Base-by-base conservation (phyloP, 2,329 filamentous ascomycete genomes). In the Colletotrichum orbiculare region DNA sequence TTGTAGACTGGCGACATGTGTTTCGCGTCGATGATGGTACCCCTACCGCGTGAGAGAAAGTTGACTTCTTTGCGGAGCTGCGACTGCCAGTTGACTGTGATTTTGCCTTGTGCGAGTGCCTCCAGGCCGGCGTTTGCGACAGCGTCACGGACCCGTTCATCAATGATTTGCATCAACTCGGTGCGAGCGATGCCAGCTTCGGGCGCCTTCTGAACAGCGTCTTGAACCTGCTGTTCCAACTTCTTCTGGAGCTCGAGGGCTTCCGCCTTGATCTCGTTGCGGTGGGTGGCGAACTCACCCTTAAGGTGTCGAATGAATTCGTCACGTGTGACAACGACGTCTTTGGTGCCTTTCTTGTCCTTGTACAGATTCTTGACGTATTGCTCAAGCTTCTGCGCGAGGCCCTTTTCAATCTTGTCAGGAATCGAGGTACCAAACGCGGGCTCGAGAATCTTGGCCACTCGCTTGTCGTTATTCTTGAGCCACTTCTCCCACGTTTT, bases 31-130 rank as follows among this genome's bases (percentile, higher is more conserved):
- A 96, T 78, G 2, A 82, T 71, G 1, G 92, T 92, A 6, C 92
- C 93, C 15, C 88, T 78, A 5, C 87, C 87, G 1, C 78, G 72
- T 3, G 85, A 84, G 70, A 97, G 91, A 78, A 89, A 94, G 79
- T 97, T 97, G 76, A 94, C 80, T 60, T 85, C 84, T 57, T 83
- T 79, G 60, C 77, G 77, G 33, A 89, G 77, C 33, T 82, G 74
- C 1, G 73, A 70, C 47, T 80, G 77, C 73, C 79, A 81, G 68
- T 82, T 74, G 41, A 75, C 73, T 37, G 79, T 77, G 55, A 87
- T 84, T 55, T 80, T 77, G 58, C 81, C 81, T 35, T 78, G 76
- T 34, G 82, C 80, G 41, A 84, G 70, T 3, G 81, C 81, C 53
- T 82, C 78, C 2, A 88, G 76, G 58, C 82, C 81, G 17, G 78